A percentile compares a stretch with the other conserved stretches of the same genome.
Conservation (phyloP, 306 rosid genomes). For the Trifolium fragiferum region DNA sequence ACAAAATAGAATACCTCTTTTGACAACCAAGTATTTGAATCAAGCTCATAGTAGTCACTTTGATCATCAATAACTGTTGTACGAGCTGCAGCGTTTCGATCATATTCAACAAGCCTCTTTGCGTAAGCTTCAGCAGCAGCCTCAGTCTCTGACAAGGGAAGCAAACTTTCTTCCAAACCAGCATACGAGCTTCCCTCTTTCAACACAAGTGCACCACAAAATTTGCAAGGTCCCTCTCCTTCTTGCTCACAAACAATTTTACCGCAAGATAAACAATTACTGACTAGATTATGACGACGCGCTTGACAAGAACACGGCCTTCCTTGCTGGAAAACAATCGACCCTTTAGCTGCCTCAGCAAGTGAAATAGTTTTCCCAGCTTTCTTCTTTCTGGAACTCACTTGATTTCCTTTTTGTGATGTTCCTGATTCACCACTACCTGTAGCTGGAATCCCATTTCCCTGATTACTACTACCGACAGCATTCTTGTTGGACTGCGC, state of each 20-base stretch:
- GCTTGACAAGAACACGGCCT: conserved; percentile 93
- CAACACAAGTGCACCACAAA: conserved; percentile 91
- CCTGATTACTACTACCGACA: conserved; percentile 45
- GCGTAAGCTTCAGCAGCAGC: conserved; percentile 93
- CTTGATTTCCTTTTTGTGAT: conserved; percentile 63
- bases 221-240: conserved; percentile 97
- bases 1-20: conserved; percentile 62
- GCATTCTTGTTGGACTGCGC: conserved; percentile 53
- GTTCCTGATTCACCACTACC: conserved; percentile 49
- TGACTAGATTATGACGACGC: conserved; percentile 69
- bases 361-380: conserved; percentile 76
- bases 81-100: conserved; percentile 88
- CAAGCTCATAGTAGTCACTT: conserved; percentile 94
- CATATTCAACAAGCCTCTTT: conserved; percentile 91
- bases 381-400: conserved; percentile 79
- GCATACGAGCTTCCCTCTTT: conserved; percentile 87
- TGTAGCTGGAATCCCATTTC: conserved; percentile 46
- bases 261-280: conserved; percentile 94
- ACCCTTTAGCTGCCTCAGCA: conserved; percentile 92
- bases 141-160: conserved; percentile 69
- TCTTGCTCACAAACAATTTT: conserved; percentile 97
- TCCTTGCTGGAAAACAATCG: conserved; percentile 91
- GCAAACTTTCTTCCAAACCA: conserved; percentile 79
- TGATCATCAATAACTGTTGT: conserved; percentile 97
- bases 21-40: conserved; percentile 95